These are phyloP conservation scores for Leucosporidium scottii DNA, from an alignment of 768 basidiomycete genomes.

Conservation along the genomic window DNA sequence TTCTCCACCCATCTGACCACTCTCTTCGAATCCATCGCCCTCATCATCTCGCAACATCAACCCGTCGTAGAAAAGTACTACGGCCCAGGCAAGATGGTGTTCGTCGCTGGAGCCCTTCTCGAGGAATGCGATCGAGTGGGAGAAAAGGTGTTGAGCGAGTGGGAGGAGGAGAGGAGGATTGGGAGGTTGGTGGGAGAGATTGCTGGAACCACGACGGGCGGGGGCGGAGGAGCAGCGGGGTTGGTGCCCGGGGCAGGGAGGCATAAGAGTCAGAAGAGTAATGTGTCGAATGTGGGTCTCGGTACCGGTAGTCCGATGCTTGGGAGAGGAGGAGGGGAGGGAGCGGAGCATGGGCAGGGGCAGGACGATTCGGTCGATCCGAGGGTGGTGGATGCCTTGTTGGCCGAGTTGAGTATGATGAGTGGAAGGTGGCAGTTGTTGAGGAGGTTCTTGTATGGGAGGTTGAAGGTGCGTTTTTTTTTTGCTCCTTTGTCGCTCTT, in stretches of 20 bases:
- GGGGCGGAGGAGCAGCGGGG: neutral
- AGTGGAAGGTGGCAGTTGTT: slow-evolving; percentile 87
- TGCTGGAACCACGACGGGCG: neutral
- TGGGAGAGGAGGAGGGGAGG: neutral
- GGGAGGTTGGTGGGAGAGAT: slow-evolving; percentile 3
- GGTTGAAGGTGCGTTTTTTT: slow-evolving; percentile 54
- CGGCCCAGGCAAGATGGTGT: slow-evolving; percentile 78
- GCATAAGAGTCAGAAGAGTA: too few species aligned
- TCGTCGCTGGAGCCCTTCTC: slow-evolving; percentile 60
- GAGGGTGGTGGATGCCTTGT: slow-evolving; percentile 78
- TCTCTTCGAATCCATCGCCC: slow-evolving; percentile 87
- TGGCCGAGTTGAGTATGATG: slow-evolving; percentile 86
- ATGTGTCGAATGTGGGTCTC: neutral
- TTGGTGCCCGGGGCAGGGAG: too few species aligned
- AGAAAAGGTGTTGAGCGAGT: slow-evolving; percentile 63
- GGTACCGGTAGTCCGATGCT: slow-evolving; percentile 7
- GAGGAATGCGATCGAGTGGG: slow-evolving; percentile 83
- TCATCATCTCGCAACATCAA: slow-evolving; percentile 96
- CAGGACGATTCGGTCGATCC: slow-evolving; percentile 61
- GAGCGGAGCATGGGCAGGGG: slow-evolving; percentile 14
- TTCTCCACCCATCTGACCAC: slow-evolving; percentile 84
- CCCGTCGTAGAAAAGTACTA: slow-evolving; percentile 98
- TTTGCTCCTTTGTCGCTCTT: neutral
- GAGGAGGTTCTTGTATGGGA: slow-evolving; percentile 72
- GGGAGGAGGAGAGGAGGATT: slow-evolving; percentile 74